phyloP scores from a whole-genome alignment of 176 grass and related monocot genomes.

The bread wheat (Triticum aestivum) region DNA sequence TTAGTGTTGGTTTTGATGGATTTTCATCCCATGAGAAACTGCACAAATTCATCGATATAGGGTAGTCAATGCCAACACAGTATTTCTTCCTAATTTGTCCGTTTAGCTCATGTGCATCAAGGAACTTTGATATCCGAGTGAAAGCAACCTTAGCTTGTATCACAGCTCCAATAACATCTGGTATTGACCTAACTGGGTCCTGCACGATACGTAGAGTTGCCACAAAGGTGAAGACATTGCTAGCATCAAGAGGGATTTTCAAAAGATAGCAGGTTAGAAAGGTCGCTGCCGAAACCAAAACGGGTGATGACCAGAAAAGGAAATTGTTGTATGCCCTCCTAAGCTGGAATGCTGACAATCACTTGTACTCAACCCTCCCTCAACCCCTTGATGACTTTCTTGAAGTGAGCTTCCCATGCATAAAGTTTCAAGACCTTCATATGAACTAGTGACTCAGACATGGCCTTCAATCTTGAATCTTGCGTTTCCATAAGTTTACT shows the following conservation, averaged over 20 bases:
- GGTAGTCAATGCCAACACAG: conserved; percentile 15
- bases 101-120: conserved; percentile 72
- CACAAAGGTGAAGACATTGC: conserved; percentile 86
- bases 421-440: too few species aligned
- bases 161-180: conserved; percentile 71
- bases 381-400: conserved; percentile 66
- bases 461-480: conserved; percentile 68
- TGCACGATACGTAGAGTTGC: conserved; percentile 84
- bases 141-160: conserved; percentile 95
- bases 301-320: conserved; percentile 86
- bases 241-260: conserved; percentile 65
- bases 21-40: conserved; percentile 85
- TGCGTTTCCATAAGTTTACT: conserved; percentile 80
- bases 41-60: conserved; percentile 53
- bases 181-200: conserved; percentile 79
- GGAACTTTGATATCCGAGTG: conserved; percentile 54
- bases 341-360: conserved; percentile 78
- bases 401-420: conserved; percentile 76
- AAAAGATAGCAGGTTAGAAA: conserved; percentile 86
- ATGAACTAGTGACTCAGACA: too few species aligned
- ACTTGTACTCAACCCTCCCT: conserved; percentile 71
- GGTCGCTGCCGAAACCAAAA: conserved; percentile 80
- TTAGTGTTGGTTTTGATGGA: conserved; percentile 52
- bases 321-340: conserved; percentile 81
- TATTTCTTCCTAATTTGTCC: conserved; percentile 36